Conservation (phyloP, 305 asterid genomes). For the Petunia hybrid region DNA sequence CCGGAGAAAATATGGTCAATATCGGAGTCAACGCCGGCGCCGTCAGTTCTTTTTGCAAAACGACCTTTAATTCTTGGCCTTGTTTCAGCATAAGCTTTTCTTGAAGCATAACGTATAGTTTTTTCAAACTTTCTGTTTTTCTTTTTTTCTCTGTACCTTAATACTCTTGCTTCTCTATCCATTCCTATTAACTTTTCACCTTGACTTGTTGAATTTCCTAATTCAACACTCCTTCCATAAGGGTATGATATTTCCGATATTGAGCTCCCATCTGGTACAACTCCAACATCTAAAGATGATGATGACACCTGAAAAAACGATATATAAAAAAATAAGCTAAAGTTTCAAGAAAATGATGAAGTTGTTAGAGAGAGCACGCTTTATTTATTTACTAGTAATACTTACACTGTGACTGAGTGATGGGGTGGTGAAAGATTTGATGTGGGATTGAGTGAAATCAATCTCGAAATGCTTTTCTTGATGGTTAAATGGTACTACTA, state of each 20-base stretch:
- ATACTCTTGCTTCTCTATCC: slow-evolving; percentile 87
- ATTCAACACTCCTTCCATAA: slow-evolving; percentile 42
- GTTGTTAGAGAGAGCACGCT: background rate
- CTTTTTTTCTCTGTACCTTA: slow-evolving; percentile 87
- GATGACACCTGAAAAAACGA: slow-evolving; percentile 71
- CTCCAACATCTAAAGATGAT: slow-evolving; percentile 79
- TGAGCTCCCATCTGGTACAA: slow-evolving; percentile 81
- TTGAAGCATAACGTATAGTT: slow-evolving; percentile 88
- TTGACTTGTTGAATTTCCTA: slow-evolving; percentile 42
- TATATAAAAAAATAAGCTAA: background rate
- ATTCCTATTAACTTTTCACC: slow-evolving; percentile 40
- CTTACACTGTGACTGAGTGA: slow-evolving; percentile 83
- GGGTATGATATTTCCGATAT: slow-evolving; percentile 67
- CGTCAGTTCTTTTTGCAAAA: slow-evolving; percentile 73
- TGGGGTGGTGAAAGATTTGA: slow-evolving; percentile 58
- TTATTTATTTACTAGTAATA: background rate
- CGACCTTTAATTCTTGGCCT: slow-evolving; percentile 95
- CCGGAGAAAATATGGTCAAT: slow-evolving; percentile 53
- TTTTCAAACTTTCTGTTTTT: slow-evolving; percentile 88
- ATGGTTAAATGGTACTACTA: slow-evolving; percentile 35
- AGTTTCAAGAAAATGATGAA: background rate
- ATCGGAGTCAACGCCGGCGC: slow-evolving; percentile 48
- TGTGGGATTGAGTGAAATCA: slow-evolving; percentile 67
- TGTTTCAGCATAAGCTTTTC: slow-evolving; percentile 91
- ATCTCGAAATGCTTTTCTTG: slow-evolving; percentile 63